A percentile compares a stretch with the other conserved stretches of the same genome.
These are phyloP conservation scores for Lactarius deliciosus DNA, from an alignment of 768 basidiomycete species.

Conservation along the genomic window DNA sequence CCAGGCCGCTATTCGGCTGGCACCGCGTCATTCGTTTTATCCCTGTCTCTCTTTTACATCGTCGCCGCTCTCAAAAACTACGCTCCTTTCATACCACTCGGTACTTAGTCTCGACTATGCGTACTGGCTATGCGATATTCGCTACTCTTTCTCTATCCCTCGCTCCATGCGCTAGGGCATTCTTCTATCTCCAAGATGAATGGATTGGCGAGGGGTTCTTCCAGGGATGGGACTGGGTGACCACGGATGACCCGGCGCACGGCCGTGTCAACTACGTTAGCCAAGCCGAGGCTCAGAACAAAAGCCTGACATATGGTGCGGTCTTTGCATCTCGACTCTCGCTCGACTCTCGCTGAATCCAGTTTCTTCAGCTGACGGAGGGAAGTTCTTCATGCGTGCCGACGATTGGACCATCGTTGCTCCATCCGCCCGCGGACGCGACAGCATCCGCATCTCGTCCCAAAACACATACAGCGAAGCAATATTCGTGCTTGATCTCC, in stretches of 20 bases:
- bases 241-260: slow-evolving; percentile 56
- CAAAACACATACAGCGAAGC: slow-evolving; percentile 45
- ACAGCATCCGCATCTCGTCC: slow-evolving; percentile 56
- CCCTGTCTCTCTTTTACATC: slow-evolving; percentile 33
- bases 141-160: slow-evolving; percentile 11
- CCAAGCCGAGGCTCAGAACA: slow-evolving; percentile 40
- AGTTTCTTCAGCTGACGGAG: slow-evolving; percentile 36
- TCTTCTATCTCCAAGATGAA: slow-evolving; percentile 19
- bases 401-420: slow-evolving; percentile 44
- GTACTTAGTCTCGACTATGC: slow-evolving; percentile 36
- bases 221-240: slow-evolving; percentile 49
- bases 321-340: neutral
- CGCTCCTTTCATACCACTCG: slow-evolving; percentile 26
- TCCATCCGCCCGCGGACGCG: slow-evolving; percentile 47
- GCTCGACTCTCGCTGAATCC: neutral
- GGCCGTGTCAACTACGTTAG: slow-evolving; percentile 61
- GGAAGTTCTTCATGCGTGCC: slow-evolving; percentile 58
- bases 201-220: slow-evolving; percentile 46
- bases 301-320: slow-evolving; percentile 51
- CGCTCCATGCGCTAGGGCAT: slow-evolving; percentile 11
- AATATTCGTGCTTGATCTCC: slow-evolving; percentile 49
- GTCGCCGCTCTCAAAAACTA: slow-evolving; percentile 27
- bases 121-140: slow-evolving; percentile 34
- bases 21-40: slow-evolving; percentile 27
- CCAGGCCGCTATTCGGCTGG: slow-evolving; percentile 12